A percentile compares a stretch with the other conserved stretches of the same genome.
phyloP scores from a whole-genome alignment of 1,284 basidiomycete species.

The Afroboletus lepidellus region DNA sequence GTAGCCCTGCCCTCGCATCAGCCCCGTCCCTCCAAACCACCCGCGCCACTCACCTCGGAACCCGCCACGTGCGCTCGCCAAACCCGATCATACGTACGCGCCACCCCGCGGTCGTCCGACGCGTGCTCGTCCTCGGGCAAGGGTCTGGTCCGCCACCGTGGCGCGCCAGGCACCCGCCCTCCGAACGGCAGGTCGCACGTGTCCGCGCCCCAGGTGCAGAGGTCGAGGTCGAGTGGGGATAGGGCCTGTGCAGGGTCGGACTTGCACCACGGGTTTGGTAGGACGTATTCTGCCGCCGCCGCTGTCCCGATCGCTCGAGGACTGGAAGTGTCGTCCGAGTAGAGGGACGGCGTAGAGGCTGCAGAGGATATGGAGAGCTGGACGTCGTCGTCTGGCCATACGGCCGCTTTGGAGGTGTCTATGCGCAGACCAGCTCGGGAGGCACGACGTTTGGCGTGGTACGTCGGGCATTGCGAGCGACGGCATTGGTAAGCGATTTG shows the following conservation, averaged over 20 bases:
- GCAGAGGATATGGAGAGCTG: conserved; percentile 42
- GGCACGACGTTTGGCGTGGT: conserved; percentile 48
- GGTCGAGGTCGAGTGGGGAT: conserved; percentile 17
- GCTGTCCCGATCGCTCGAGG: neutral
- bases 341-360: conserved; percentile 32
- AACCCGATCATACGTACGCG: conserved; percentile 2
- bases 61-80: neutral
- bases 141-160: conserved; percentile 17
- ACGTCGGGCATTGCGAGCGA: conserved; percentile 29
- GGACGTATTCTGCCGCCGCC: neutral
- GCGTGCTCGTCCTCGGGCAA: conserved; percentile 15
- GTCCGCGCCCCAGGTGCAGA: neutral
- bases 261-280: neutral
- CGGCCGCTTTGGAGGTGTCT: conserved; percentile 40
- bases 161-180: conserved; percentile 22
- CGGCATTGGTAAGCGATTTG: conserved; percentile 37
- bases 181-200: neutral
- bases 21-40: too few relatives aligned
- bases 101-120: neutral
- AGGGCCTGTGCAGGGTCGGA: neutral
- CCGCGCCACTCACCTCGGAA: neutral
- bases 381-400: conserved; percentile 31
- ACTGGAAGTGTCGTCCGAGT: conserved; percentile 33
- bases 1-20: too few relatives aligned
- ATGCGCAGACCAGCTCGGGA: conserved; percentile 41